Conservation (phyloP, 2,329 filamentous ascomycete species). For the Talaromyces funiculosus region DNA sequence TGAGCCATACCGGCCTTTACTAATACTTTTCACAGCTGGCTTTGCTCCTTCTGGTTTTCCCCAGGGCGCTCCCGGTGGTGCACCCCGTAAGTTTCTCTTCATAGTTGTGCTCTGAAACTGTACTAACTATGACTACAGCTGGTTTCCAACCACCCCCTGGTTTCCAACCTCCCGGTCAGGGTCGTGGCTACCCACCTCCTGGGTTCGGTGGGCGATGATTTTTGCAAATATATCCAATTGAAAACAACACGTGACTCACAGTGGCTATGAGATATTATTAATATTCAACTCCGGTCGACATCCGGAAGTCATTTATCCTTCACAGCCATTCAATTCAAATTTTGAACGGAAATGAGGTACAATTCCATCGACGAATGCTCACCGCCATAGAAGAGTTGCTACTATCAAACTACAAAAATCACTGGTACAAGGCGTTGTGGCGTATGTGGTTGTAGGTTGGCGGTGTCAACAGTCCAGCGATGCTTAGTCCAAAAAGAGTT, state of each 20-base stretch:
- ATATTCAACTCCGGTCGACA: neutral
- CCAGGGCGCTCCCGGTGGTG: conserved; percentile 31
- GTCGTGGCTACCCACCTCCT: conserved; percentile 48
- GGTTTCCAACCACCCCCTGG: conserved; percentile 59
- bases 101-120: neutral
- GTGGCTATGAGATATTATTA: neutral
- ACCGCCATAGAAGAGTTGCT: conserved; percentile 9
- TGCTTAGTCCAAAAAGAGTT: conserved; percentile 11
- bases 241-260: conserved; percentile 1
- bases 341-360: neutral
- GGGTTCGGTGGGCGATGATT: conserved; percentile 43
- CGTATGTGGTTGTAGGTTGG: conserved; percentile 34
- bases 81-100: conserved; percentile 38
- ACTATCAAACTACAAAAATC: conserved; percentile 20
- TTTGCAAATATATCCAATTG: conserved; percentile 9
- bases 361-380: neutral
- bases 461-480: conserved; percentile 21
- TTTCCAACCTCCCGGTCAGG: conserved; percentile 63
- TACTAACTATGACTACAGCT: conserved; percentile 35
- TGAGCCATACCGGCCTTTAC: neutral
- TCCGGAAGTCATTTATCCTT: neutral
- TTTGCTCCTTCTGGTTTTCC: conserved; percentile 46
- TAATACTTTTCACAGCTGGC: conserved; percentile 31
- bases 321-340: neutral
- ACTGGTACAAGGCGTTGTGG: conserved; percentile 38